Evolutionary conservation across 805 yeast species (phyloP), one percentile per base, ranked within the genome.

Genomic region (Debaryomyces maramus): DNA sequence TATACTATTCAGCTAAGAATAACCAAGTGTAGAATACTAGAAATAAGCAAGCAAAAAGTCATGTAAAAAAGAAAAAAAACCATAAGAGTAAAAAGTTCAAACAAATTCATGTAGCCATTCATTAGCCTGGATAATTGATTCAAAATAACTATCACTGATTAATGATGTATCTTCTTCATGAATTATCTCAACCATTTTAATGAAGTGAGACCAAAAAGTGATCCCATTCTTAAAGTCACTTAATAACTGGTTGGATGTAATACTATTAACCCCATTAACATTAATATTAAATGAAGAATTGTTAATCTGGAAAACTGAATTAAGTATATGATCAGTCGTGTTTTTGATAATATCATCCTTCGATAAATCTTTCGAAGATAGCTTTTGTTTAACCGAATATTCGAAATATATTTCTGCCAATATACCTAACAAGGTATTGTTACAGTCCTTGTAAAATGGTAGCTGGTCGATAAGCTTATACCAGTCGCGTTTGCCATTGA

Each of bases 351-450:
- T 51, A 18, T 60, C 66, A 20, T 59, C 59, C 34, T 54, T 54
- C 8, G 53, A n/a, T 31, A 45, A 41, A 14, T 45, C 47, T 17
- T 36, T 39, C 5, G 57, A 57, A 9, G 53, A 36, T 36, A 58
- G 57, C 17, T 51, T 38, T 43, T 55, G 59, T 40, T 59, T 65
- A 21, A 58, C 52, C 21, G 70, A 61, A 35, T 52, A 64, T 41
- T 76, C 80, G 31, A 80, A 70, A 48, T 74, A 78, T 14, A 76
- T 63, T 51, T 80, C 80, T 5, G 75, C 65, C 3, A 83, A 67
- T 8, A 84, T 71, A 6, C 86, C 91, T 51, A 81, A 57, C 10
- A 85, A 65, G 1, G 88, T 80, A 52, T 73, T 83, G 43, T 86
- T 83, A 22, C 78, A 58, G 30, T 68, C 66, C 19, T 56, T 58